These are phyloP conservation scores for Strigomonas oncopelti DNA, from an alignment of 208 protist species.

Conservation along the genomic window DNA sequence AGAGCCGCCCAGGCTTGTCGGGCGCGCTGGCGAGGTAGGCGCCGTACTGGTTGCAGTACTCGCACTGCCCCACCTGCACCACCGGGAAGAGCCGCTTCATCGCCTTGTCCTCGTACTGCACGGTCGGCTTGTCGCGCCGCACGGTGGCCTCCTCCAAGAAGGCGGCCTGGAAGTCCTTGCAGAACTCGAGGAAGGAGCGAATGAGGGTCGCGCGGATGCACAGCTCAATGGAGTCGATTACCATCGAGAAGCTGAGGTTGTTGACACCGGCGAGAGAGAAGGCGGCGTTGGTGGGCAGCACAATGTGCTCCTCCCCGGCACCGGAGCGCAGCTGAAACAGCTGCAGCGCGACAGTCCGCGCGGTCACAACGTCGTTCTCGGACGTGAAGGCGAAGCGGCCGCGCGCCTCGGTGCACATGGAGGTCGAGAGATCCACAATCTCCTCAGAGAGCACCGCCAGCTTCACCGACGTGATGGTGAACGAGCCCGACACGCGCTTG, in stretches of 20 bases:
- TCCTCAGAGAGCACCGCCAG: slow-evolving; percentile 70
- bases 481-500: slow-evolving; percentile 28
- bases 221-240: slow-evolving; percentile 53
- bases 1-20: slow-evolving; percentile 45
- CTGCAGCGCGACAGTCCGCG: slow-evolving; percentile 38
- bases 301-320: slow-evolving; percentile 47
- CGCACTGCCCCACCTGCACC: slow-evolving; percentile 46
- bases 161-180: slow-evolving; percentile 60
- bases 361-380: slow-evolving; percentile 38
- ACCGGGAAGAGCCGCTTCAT: slow-evolving; percentile 41
- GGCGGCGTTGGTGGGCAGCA: slow-evolving; percentile 59
- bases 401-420: slow-evolving; percentile 39
- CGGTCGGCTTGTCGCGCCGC: slow-evolving; percentile 37
- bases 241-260: slow-evolving; percentile 36
- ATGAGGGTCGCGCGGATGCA: slow-evolving; percentile 58
- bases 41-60: slow-evolving; percentile 38
- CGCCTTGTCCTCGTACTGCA: slow-evolving; percentile 52
- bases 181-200: slow-evolving; percentile 61
- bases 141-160: slow-evolving; percentile 56
- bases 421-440: slow-evolving; percentile 46
- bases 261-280: slow-evolving; percentile 59
- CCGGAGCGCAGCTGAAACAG: slow-evolving; percentile 54
- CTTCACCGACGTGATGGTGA: slow-evolving; percentile 36
- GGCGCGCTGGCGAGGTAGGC: slow-evolving; percentile 32
- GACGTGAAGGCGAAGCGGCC: slow-evolving; percentile 39